Base-by-base conservation (phyloP, 257 asterid species). In the Schizonepeta tenuifolia region DNA sequence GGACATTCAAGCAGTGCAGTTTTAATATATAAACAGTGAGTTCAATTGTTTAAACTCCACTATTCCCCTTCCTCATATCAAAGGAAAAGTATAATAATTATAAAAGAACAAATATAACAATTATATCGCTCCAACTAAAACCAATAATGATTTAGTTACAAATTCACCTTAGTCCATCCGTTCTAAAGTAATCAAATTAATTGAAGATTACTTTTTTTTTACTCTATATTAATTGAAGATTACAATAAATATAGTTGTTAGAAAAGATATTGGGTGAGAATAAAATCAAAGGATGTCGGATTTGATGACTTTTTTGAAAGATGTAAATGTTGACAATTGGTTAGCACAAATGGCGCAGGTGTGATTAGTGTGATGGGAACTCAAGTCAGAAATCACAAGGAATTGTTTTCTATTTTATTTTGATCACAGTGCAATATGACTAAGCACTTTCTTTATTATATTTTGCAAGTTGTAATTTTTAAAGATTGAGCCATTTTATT, bases 281-380 rank as follows among this genome's bases (percentile, higher is more conserved):
- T 70, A 73, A 77, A 77, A 77, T 77, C 61, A 64, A 71, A 67
- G 80, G 72, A 79, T 75, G 75, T 79, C 59, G 78, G 80, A 65
- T 73, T 64, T 18, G 63, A 68, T 21, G 79, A 77, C 53, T 76
- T 80, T 50, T 50, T 20, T 53, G 22, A 18, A 13, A 70, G 53
- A 71, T 67, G 21, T 22, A n/a, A 53, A 1, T 51, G 61, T 73
- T 69, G 79, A 77, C 75, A 76, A 72, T 31, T 58, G 56, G 56
- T 38, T 17, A 15, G 38, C 69, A 50, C 61, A 47, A 64, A 80
- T 64, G 60, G 70, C 53, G 74, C 77, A 73, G 75, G 79, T 73
- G 81, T 2, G 58, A n/a, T 7, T 44, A 14, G 51, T 57, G 62
- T 57, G 62, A 40, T 65, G 78, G 81, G 38, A 71, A 72, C 76